A percentile compares a stretch with the other conserved stretches of the same genome.
Evolutionary conservation across 1,139 yeast genomes (phyloP).

Genomic region (Pichia sp.): DNA sequence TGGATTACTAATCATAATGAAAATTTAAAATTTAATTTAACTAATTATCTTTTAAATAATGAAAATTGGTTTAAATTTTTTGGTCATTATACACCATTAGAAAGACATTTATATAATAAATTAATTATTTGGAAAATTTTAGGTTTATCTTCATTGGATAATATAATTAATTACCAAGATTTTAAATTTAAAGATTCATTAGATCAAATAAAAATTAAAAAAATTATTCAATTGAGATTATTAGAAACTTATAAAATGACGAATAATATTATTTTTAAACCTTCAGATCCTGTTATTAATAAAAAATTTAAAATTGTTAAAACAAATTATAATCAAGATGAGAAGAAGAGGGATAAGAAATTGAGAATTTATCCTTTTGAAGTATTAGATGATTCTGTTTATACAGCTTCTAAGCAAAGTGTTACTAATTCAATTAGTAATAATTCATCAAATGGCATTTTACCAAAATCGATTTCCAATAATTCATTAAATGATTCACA

Average conservation of each 20-base stretch:
- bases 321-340: constrained; percentile 25
- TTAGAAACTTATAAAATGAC: constrained; percentile 16
- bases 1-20: constrained; percentile 29
- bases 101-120: constrained; percentile 62
- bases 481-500: constrained; percentile 1
- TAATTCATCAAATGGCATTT: background rate
- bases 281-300: constrained; percentile 48
- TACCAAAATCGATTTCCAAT: background rate
- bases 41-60: constrained; percentile 48
- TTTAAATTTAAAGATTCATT: constrained; percentile 5
- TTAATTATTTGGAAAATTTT: constrained; percentile 60
- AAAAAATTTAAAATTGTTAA: constrained; percentile 43
- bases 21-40: constrained; percentile 41
- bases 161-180: constrained; percentile 2
- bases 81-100: constrained; percentile 76
- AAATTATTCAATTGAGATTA: constrained; percentile 14
- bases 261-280: constrained; percentile 30
- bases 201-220: constrained; percentile 5
- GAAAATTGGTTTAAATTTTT: constrained; percentile 50
- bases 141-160: constrained; percentile 19
- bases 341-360: constrained; percentile 28
- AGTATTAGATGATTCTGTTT: constrained; percentile 70
- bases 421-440: background rate
- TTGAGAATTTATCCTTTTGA: constrained; percentile 60
- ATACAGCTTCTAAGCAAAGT: constrained; percentile 33